Base-by-base conservation (phyloP, 1,139 yeast species). In the Diutina pseudorugosa region DNA sequence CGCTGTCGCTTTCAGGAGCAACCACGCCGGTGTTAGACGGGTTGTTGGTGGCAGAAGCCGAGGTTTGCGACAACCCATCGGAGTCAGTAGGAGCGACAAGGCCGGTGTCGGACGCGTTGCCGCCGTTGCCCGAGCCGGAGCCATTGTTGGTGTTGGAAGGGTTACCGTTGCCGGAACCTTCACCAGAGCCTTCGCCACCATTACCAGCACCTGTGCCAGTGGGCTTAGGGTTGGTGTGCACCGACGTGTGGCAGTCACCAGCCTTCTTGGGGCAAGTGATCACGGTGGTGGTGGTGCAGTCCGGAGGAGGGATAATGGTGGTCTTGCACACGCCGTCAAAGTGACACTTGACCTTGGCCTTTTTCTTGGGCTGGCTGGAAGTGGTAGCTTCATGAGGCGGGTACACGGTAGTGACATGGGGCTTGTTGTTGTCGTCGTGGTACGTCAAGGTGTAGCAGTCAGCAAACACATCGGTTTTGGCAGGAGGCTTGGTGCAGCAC, bases 291-390 rank as follows among this genome's bases (percentile, higher is more conserved):
- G 16, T 18, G 21, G 20, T 25, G 8, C 20, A 14, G n/a, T 16
- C 40, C n/a, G 49, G 40, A n/a, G 49, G 40, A 27, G 49, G 49
- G 23, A 45, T 25, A 5, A 45, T 45, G n/a, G 21, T 45, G n/a
- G 49, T 45, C 11, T 25, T 27, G 18, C 49, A 45, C 7, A 12
- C 21, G n/a, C 49, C 49, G 4, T 45, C 40, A 19, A 25, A 16
- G 23, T 45, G 49, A 12, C 49, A 45, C 9, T 45, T 5, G 3
- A 45, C 40, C 21, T 16, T 12, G 2, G 36, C 49, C 21, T 25
- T n/a, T 23, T 45, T 45, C 23, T 16, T 45, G 16, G 47, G 47
- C 25, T 19, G 11, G 18, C 25, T 14, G 8, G 45, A 19, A 14
- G 47, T 41, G n/a, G 25, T 7, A 9, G n/a, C 33, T 4, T 33